These are phyloP conservation scores for Nicotiana obtusifolia DNA, from an alignment of 257 asterid species.

Conservation along the genomic window DNA sequence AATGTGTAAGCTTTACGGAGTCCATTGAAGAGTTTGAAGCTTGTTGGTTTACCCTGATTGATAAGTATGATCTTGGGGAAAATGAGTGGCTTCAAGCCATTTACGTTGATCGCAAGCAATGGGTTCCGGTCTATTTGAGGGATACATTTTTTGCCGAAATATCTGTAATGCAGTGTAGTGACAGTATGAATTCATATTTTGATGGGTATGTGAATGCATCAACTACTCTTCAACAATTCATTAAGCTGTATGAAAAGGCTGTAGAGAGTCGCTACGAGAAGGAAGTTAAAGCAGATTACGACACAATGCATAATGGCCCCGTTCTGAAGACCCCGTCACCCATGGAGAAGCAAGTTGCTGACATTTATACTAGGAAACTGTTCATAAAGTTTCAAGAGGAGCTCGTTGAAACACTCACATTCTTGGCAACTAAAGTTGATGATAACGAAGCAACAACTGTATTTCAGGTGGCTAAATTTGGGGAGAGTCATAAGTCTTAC, in stretches of 20 bases:
- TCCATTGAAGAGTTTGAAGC: slow-evolving; percentile 12
- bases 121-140: slow-evolving; percentile 12
- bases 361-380: slow-evolving; percentile 14
- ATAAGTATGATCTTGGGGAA: slow-evolving; percentile 7
- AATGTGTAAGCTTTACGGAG: slow-evolving; percentile 11
- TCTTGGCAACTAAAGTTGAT: slow-evolving; percentile 12
- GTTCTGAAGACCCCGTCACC: slow-evolving; percentile 23
- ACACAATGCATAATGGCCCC: slow-evolving; percentile 10
- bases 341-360: slow-evolving; percentile 22
- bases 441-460: neutral
- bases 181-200: slow-evolving; percentile 14
- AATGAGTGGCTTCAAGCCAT: slow-evolving; percentile 11
- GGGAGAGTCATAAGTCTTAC: slow-evolving; percentile 6
- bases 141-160: slow-evolving; percentile 7
- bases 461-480: slow-evolving; percentile 16
- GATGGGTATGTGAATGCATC: slow-evolving; percentile 15
- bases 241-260: slow-evolving; percentile 16
- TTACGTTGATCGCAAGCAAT: slow-evolving; percentile 6
- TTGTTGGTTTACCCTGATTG: slow-evolving; percentile 13
- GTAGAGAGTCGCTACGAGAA: slow-evolving; percentile 13
- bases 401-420: slow-evolving; percentile 21
- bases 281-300: slow-evolving; percentile 18
- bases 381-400: slow-evolving; percentile 22
- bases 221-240: slow-evolving; percentile 6
- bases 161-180: neutral